Percentiles rank a stretch among this genome's conserved stretches.
Evolutionary conservation across 495 filamentous ascomycete genomes (phyloP).

Genomic region (Rhypophila decipiens): DNA sequence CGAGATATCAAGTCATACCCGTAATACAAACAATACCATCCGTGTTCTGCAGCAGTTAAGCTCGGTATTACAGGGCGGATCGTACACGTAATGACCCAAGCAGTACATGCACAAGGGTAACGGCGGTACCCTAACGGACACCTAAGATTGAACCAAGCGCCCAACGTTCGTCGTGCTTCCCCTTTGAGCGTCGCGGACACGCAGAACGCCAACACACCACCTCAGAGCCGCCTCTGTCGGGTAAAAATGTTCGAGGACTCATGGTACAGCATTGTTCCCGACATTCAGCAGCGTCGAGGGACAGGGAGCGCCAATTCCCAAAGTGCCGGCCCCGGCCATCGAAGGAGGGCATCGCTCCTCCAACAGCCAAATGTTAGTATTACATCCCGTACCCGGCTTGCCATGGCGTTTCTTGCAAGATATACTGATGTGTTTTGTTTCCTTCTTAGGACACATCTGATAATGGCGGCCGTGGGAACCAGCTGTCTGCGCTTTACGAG

Average conservation of each 20-base stretch:
- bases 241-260: constrained; percentile 64
- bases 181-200: too few relatives aligned
- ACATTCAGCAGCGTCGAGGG: constrained; percentile 35
- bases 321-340: constrained; percentile 46
- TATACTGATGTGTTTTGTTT: too few relatives aligned
- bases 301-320: constrained; percentile 32
- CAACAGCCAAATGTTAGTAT: constrained; percentile 57
- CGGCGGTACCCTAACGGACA: too few relatives aligned
- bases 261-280: constrained; percentile 62
- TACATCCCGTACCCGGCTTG: neutral
- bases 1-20: too few relatives aligned
- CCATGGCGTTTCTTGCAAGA: neutral
- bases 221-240: neutral
- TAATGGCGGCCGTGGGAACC: constrained; percentile 27
- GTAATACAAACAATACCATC: too few relatives aligned
- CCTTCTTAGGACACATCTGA: too few relatives aligned
- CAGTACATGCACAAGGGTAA: too few relatives aligned
- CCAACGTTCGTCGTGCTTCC: too few relatives aligned
- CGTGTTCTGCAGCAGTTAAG: too few relatives aligned
- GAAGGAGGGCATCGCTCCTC: constrained; percentile 57
- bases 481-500: constrained; percentile 44
- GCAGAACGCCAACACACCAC: neutral
- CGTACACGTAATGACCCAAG: too few relatives aligned
- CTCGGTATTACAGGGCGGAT: too few relatives aligned
- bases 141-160: too few relatives aligned